Conservation (phyloP, 768 basidiomycete genomes). For the Boletus sp. region DNA sequence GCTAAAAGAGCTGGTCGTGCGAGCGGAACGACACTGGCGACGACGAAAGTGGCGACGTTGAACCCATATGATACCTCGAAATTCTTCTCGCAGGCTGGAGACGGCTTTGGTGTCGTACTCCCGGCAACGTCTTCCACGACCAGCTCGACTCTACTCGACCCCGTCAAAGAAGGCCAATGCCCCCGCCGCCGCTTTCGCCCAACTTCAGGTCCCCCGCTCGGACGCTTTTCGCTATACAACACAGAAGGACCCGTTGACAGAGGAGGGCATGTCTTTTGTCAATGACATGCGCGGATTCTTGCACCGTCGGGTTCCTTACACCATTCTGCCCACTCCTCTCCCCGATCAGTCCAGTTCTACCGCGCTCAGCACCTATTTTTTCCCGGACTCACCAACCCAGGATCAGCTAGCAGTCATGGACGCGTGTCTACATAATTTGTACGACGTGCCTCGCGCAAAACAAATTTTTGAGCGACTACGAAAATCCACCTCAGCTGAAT, state of each 20-base stretch:
- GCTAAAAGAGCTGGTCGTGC: conserved; percentile 9
- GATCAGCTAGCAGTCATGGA: conserved; percentile 77
- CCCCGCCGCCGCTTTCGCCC: conserved; percentile 46
- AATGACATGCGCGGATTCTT: conserved; percentile 52
- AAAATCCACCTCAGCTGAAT: conserved; percentile 37
- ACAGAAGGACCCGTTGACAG: conserved; percentile 21
- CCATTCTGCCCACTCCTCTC: conserved; percentile 64
- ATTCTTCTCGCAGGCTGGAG: conserved; percentile 26
- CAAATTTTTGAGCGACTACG: conserved; percentile 67
- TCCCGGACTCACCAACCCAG: conserved; percentile 60
- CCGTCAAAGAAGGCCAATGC: conserved; percentile 55
- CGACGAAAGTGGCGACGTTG: conserved; percentile 8
- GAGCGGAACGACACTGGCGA: conserved; percentile 12
- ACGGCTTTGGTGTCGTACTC: conserved; percentile 55
- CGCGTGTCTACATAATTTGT: conserved; percentile 72
- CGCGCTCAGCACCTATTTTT: conserved; percentile 47
- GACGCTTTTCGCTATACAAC: conserved; percentile 39
- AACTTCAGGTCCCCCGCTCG: conserved; percentile 34
- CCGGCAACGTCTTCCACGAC: conserved; percentile 63
- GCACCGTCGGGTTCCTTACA: conserved; percentile 44
- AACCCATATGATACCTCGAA: conserved; percentile 30
- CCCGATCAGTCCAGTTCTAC: conserved; percentile 43
- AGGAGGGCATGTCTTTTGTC: conserved; percentile 11
- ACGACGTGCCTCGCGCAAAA: conserved; percentile 76
- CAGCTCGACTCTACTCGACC: conserved; percentile 67